Conservation (phyloP, 176 grass and related monocot species). For the Triticum dicoccoides region DNA sequence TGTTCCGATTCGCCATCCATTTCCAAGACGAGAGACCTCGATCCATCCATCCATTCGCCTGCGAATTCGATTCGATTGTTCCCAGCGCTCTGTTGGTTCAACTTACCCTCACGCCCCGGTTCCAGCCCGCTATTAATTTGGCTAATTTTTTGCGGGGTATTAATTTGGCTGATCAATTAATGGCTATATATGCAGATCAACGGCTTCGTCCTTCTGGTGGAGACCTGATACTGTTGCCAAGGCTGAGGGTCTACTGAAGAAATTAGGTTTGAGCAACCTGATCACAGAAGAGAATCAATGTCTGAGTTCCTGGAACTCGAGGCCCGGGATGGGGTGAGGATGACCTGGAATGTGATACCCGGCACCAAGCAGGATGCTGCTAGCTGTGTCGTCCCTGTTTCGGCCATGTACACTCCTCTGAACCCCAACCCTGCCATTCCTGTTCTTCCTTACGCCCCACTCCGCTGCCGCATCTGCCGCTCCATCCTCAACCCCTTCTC, state of each 20-base stretch:
- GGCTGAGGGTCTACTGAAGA: background rate
- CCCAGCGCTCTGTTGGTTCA: background rate
- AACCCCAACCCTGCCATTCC: conserved; percentile 58
- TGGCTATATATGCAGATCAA: conserved; percentile 22
- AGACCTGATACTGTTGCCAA: background rate
- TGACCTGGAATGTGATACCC: conserved; percentile 93
- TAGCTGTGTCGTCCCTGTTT: conserved; percentile 66
- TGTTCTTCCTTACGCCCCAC: conserved; percentile 67
- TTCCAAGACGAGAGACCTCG: background rate
- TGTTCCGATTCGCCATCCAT: background rate
- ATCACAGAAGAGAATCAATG: conserved; percentile 53
- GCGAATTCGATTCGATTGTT: background rate
- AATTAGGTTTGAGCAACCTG: background rate
- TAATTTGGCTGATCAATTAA: conserved; percentile 6
- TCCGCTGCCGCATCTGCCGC: conserved; percentile 85
- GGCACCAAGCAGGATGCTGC: conserved; percentile 75
- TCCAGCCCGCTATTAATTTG: background rate
- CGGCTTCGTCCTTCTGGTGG: background rate
- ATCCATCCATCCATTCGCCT: background rate
- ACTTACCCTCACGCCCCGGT: background rate
- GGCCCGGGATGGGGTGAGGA: conserved; percentile 75
- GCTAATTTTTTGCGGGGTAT: background rate
- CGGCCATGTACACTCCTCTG: conserved; percentile 83
- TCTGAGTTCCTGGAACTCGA: conserved; percentile 91
- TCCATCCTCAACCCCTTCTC: conserved; percentile 85